Percentiles rank a stretch among this genome's conserved stretches.
phyloP scores from a whole-genome alignment of 768 basidiomycete genomes.

The Symmetrospora coprosmae region DNA sequence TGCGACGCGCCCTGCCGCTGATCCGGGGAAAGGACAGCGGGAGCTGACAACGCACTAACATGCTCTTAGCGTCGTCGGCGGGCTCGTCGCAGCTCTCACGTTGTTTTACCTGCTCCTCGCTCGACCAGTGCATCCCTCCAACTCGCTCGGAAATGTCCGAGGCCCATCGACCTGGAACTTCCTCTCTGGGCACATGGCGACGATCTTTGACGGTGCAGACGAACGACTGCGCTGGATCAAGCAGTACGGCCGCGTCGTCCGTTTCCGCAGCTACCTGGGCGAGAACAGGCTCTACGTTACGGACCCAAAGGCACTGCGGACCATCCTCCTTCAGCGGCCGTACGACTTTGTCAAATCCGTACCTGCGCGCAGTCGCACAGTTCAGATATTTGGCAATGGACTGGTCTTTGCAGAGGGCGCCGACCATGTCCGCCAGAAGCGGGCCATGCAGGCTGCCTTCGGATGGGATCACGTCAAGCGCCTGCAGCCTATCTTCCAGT shows the following conservation, averaged over 20 bases:
- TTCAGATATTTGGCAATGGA: not conserved
- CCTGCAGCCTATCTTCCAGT: slow-evolving; percentile 21
- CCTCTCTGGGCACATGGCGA: no score
- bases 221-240: no score
- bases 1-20: no score
- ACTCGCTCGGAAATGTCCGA: no score
- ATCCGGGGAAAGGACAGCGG: no score
- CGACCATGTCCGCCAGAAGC: slow-evolving; percentile 26
- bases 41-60: no score
- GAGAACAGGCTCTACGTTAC: slow-evolving; percentile 14
- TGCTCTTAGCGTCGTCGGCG: no score
- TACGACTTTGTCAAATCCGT: slow-evolving; percentile 20
- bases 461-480: slow-evolving; percentile 3
- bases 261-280: slow-evolving; percentile 8
- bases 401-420: slow-evolving; percentile 21
- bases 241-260: slow-evolving; percentile 7
- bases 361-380: not conserved
- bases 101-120: no score
- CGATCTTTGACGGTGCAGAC: no score
- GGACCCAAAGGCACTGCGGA: slow-evolving; percentile 19
- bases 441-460: slow-evolving; percentile 12
- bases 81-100: no score
- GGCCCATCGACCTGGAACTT: no score
- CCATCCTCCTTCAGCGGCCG: slow-evolving; percentile 1
- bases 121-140: no score